phyloP scores from a whole-genome alignment of 345 rosid genomes.

The Eucalyptus leucophloia region DNA sequence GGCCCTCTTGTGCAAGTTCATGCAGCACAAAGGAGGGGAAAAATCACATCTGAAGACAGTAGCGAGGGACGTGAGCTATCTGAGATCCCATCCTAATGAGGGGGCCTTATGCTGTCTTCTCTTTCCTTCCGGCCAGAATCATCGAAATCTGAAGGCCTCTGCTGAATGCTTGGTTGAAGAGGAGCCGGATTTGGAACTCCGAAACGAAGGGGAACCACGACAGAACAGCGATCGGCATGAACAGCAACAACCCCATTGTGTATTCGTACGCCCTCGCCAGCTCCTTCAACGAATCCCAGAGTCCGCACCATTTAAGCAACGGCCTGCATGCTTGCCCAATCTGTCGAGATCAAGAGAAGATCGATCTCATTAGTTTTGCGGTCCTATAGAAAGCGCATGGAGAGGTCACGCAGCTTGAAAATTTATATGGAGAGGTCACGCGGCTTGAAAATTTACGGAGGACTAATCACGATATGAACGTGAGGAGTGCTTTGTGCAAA shows the following conservation, averaged over 20 bases:
- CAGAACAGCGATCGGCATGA: conserved; percentile 62
- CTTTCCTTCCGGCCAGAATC: conserved; percentile 80
- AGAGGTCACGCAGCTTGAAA: neutral
- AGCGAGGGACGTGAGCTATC: neutral
- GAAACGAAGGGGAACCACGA: conserved; percentile 97
- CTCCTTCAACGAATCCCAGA: conserved; percentile 88
- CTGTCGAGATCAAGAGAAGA: neutral
- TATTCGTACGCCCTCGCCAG: conserved; percentile 87
- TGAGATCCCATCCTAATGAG: neutral
- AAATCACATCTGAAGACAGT: neutral
- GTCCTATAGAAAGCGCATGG: neutral
- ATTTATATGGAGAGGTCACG: too few relatives aligned
- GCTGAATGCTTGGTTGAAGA: conserved; percentile 96
- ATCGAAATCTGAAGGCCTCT: conserved; percentile 95
- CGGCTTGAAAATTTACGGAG: neutral
- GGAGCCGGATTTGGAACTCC: conserved; percentile 84
- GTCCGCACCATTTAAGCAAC: conserved; percentile 26
- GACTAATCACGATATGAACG: neutral
- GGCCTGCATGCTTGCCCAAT: conserved; percentile 9
- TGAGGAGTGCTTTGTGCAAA: neutral
- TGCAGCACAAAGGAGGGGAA: neutral
- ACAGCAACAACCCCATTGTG: conserved; percentile 63
- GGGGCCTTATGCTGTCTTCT: neutral
- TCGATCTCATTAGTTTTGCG: neutral
- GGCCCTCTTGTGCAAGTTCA: neutral